A percentile compares a stretch with the other conserved stretches of the same genome.
phyloP scores from a whole-genome alignment of 2,329 filamentous ascomycete genomes.

The Tolypocladium endophyticum region DNA sequence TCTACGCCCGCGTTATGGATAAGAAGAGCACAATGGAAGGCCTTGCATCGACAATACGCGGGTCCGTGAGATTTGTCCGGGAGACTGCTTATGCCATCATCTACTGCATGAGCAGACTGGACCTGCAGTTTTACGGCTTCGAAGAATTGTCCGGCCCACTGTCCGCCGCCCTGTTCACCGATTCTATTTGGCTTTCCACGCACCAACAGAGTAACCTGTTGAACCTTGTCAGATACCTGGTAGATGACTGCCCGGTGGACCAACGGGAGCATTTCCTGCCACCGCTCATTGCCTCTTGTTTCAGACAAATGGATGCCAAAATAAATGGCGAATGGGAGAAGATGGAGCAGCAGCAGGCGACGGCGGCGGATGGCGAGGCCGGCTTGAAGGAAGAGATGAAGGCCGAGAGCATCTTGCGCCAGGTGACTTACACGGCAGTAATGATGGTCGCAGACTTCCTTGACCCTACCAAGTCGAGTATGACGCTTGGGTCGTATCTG shows the following conservation, averaged over 20 bases:
- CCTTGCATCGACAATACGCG: conserved; percentile 84
- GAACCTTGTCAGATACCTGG: conserved; percentile 76
- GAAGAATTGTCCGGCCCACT: conserved; percentile 71
- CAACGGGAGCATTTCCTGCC: conserved; percentile 73
- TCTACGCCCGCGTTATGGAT: conserved; percentile 82
- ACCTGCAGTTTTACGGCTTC: conserved; percentile 85
- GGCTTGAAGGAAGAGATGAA: conserved; percentile 91
- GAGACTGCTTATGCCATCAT: conserved; percentile 93
- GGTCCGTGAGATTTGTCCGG: conserved; percentile 77
- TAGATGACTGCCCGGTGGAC: conserved; percentile 81
- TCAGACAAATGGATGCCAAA: conserved; percentile 78
- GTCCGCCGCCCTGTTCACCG: conserved; percentile 72
- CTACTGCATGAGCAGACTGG: conserved; percentile 82
- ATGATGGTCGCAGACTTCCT: conserved; percentile 85
- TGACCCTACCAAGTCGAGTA: conserved; percentile 60
- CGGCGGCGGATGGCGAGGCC: conserved; percentile 62
- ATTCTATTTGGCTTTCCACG: conserved; percentile 73
- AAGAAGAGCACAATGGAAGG: conserved; percentile 88
- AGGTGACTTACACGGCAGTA: conserved; percentile 85
- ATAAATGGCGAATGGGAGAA: conserved; percentile 79
- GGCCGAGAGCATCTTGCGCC: conserved; percentile 85
- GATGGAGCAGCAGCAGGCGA: conserved; percentile 52
- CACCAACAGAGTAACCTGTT: conserved; percentile 93
- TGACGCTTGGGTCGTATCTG: conserved; percentile 14
- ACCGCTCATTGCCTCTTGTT: conserved; percentile 70